Evolutionary conservation across 2,329 filamentous ascomycete species (phyloP).

Genomic region (Trichophyton rubrum): DNA sequence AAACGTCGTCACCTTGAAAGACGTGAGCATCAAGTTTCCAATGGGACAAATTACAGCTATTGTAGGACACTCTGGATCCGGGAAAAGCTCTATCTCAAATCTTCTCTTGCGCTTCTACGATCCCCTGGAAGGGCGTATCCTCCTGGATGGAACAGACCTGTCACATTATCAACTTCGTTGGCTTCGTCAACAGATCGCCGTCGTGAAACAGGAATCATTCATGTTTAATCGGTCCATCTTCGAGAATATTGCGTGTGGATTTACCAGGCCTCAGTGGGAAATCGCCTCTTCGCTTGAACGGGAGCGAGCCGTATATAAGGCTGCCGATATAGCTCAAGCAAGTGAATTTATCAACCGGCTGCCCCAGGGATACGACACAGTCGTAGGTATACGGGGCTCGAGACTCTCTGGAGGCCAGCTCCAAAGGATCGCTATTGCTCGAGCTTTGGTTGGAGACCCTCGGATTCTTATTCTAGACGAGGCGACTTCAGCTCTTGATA

Average conservation of each 20-base stretch:
- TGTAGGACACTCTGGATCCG: constrained; percentile 48
- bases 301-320: constrained; percentile 20
- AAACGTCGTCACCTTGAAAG: constrained; percentile 28
- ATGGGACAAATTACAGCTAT: constrained; percentile 34
- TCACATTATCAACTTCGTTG: constrained; percentile 19
- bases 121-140: constrained; percentile 41
- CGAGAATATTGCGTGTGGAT: constrained; percentile 56
- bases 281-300: constrained; percentile 43
- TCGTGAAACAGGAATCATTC: constrained; percentile 78
- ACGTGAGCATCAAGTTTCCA: constrained; percentile 25
- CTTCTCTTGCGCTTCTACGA: constrained; percentile 38
- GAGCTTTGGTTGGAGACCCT: constrained; percentile 69
- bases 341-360: constrained; percentile 43
- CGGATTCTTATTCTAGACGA: constrained; percentile 50
- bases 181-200: constrained; percentile 60
- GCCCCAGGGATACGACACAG: constrained; percentile 38
- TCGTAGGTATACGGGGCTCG: constrained; percentile 45
- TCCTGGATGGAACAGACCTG: constrained; percentile 37
- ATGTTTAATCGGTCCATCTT: constrained; percentile 73
- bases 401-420: constrained; percentile 19
- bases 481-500: constrained; percentile 21
- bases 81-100: constrained; percentile 47
- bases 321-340: constrained; percentile 49
- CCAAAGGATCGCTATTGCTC: constrained; percentile 65
- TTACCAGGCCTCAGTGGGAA: constrained; percentile 37